Conservation (phyloP, 2,329 filamentous ascomycete species). For the Pezicula neosporulosa region DNA sequence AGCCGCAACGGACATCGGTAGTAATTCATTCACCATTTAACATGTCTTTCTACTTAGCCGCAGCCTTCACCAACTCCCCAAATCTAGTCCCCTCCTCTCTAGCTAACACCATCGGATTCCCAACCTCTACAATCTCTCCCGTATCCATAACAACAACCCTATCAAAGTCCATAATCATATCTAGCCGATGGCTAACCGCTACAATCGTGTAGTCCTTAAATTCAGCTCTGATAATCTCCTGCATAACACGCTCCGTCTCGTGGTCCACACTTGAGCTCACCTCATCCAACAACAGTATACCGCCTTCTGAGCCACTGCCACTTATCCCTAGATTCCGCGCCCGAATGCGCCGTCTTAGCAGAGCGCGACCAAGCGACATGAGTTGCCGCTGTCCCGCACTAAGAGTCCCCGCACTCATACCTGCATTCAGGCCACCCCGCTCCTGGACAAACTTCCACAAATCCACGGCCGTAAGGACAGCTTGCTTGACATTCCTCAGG, state of each 20-base stretch:
- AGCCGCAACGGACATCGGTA: not conserved
- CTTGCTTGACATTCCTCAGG: no score
- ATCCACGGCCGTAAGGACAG: not conserved
- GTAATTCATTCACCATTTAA: not conserved
- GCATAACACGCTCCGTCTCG: conserved; percentile 50
- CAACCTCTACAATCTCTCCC: conserved; percentile 16
- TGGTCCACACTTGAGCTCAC: conserved; percentile 24
- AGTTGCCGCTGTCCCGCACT: conserved; percentile 46
- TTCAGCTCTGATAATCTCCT: conserved; percentile 22
- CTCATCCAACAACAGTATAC: conserved; percentile 32
- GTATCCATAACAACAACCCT: conserved; percentile 24
- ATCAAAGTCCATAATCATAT: conserved; percentile 26
- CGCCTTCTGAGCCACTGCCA: conserved; percentile 22
- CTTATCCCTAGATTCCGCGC: conserved; percentile 17
- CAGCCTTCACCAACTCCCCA: conserved; percentile 9
- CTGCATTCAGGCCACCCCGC: not conserved
- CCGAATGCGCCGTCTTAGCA: conserved; percentile 31
- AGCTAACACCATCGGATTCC: conserved; percentile 2
- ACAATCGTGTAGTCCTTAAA: conserved; percentile 26
- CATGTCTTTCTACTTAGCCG: not conserved
- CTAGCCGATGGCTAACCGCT: conserved; percentile 26
- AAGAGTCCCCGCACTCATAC: conserved; percentile 23
- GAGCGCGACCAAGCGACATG: conserved; percentile 42
- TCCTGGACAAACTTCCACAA: not conserved
- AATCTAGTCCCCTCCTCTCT: conserved; percentile 7